A percentile compares a stretch with the other conserved stretches of the same genome.
Evolutionary conservation across 2,329 filamentous ascomycete species (phyloP).

Genomic region (Talaromyces marneffei): DNA sequence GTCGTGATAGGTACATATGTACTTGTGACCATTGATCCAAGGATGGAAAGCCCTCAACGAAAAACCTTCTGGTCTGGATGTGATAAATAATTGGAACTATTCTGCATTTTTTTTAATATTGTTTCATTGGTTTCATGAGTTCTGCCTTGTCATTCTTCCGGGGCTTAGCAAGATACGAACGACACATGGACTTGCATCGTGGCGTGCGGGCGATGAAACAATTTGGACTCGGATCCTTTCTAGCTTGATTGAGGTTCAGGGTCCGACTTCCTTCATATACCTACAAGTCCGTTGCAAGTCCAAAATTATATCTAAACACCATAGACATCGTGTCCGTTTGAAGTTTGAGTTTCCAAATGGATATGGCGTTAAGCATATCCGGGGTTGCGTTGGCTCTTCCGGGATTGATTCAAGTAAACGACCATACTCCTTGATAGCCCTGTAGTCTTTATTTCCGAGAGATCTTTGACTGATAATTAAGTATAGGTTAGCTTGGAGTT

Average conservation of each 20-base stretch:
- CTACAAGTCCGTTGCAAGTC: not conserved
- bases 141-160: not conserved
- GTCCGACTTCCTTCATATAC: not conserved
- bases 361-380: not conserved
- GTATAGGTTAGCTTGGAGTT: not conserved
- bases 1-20: no score
- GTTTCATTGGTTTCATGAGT: no score
- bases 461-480: not conserved
- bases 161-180: not conserved
- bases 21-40: no score
- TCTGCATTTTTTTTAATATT: no score
- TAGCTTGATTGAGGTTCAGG: not conserved
- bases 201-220: not conserved
- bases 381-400: not conserved
- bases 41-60: no score
- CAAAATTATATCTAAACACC: not conserved
- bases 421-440: not conserved
- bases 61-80: no score
- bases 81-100: not conserved
- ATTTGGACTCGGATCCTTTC: not conserved
- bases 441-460: not conserved
- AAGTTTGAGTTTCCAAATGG: not conserved
- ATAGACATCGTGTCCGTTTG: not conserved
- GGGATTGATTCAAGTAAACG: constrained; percentile 1
- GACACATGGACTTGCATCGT: not conserved